These are phyloP conservation scores for Trifolium repens DNA, from an alignment of 306 rosid genomes.

Conservation along the genomic window DNA sequence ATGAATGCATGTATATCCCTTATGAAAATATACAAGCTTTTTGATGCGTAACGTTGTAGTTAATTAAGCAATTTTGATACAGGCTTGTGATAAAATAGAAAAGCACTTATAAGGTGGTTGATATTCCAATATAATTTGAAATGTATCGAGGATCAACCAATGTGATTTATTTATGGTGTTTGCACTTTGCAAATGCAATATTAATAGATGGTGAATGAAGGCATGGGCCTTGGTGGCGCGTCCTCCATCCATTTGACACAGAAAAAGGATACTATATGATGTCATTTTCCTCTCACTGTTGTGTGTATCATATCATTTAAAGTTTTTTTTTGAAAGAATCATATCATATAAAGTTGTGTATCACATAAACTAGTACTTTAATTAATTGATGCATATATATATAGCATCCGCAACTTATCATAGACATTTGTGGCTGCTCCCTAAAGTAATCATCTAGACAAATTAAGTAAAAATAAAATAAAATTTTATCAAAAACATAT, in stretches of 20 bases:
- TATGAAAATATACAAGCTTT: too few relatives aligned
- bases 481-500: too few relatives aligned
- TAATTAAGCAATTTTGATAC: background rate
- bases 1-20: too few relatives aligned
- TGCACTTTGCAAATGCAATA: background rate
- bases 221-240: background rate
- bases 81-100: background rate
- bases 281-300: background rate
- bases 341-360: too few relatives aligned
- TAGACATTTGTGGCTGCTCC: too few relatives aligned
- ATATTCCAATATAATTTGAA: constrained; percentile 1
- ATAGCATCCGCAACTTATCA: too few relatives aligned
- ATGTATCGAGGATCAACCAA: background rate
- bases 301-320: too few relatives aligned
- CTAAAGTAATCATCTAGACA: too few relatives aligned
- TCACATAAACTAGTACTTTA: too few relatives aligned
- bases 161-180: background rate
- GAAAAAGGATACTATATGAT: background rate
- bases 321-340: too few relatives aligned
- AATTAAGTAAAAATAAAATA: too few relatives aligned
- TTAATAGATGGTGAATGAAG: background rate
- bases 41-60: background rate
- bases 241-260: constrained; percentile 4
- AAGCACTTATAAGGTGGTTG: background rate
- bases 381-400: too few relatives aligned